Base-by-base conservation (phyloP, 1,284 basidiomycete species). In the Athelia sp. region DNA sequence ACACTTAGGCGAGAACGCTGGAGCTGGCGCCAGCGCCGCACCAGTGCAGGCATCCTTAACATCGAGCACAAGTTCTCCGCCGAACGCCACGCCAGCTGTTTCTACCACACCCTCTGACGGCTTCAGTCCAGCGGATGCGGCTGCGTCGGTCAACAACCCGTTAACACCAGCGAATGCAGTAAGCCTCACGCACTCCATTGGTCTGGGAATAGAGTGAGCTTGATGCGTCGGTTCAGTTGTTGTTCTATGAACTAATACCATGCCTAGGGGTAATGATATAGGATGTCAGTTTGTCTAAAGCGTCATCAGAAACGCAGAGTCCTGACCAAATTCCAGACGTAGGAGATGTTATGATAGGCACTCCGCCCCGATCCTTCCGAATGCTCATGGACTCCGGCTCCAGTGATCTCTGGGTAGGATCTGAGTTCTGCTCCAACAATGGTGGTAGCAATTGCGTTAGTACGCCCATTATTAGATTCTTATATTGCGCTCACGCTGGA, bases 381-480 rank as follows among this genome's bases (percentile, higher is more conserved):
- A 57, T 88, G 54, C 72, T 88, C 43, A 79, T 82, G 75, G 85
- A 88, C 67, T 81, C 79, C 22, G 85, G 86, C 24, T 83, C 78
- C 4, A 77, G 82, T 15, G 86, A 88, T 58, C 73, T 84, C 40
- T 88, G 85, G 82, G 74, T 81, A 18, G 75, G 74, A n/a, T 65
- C 66, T 9, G 70, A 74, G 54, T 56, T 56, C 40, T 79, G 76
- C 60, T 54, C 58, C 45, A 68, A 38, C n/a, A 44, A 54, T 31
- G 50, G 40, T 38, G 50, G 52, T 14, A 40, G 47, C n/a, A 46
- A 46, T 13, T 51, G 52, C 36, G 52, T 54, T 43, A 24, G 52
- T 51, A 14, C 13, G 18, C 40, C 17, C 14, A n/a, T n/a, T 10
- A 17, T 38, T 31, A 38, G 29, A 40, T 1, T 34, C 18, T 24